These are phyloP conservation scores for Hirsutella rhossiliensis DNA, from an alignment of 2,329 filamentous ascomycete genomes.

Conservation along the genomic window DNA sequence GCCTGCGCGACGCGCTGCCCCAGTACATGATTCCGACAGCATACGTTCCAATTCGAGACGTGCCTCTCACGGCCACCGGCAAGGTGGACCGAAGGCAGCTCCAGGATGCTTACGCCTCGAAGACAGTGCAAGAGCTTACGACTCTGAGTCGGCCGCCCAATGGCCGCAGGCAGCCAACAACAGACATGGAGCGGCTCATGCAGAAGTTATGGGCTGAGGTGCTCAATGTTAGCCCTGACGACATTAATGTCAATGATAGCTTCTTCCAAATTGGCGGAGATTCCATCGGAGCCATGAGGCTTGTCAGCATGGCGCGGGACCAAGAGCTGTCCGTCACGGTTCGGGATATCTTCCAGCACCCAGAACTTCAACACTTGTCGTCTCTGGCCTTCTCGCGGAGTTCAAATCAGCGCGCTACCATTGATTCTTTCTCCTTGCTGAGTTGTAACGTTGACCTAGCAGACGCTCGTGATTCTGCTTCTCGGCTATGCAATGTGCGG, in stretches of 20 bases:
- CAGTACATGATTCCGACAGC: slow-evolving; percentile 7
- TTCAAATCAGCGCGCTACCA: neutral
- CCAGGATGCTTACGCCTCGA: neutral
- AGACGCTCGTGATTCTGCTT: neutral
- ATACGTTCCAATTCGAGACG: slow-evolving; percentile 3
- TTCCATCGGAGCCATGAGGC: slow-evolving; percentile 13
- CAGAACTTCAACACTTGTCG: neutral
- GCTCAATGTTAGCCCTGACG: slow-evolving; percentile 1
- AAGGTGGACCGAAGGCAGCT: slow-evolving; percentile 9
- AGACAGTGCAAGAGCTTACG: neutral
- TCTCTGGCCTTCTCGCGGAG: neutral
- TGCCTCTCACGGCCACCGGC: slow-evolving; percentile 8
- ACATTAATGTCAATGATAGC: slow-evolving; percentile 3
- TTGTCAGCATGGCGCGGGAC: slow-evolving; percentile 24
- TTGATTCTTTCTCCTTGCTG: neutral
- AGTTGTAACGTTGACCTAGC: neutral
- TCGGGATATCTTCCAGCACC: slow-evolving; percentile 20
- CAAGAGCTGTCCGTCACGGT: slow-evolving; percentile 24
- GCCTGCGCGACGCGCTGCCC: neutral
- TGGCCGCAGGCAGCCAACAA: neutral
- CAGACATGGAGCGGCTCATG: neutral
- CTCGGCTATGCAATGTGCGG: neutral
- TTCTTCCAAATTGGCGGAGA: slow-evolving; percentile 5
- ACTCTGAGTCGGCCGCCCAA: neutral
- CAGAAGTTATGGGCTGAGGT: slow-evolving; percentile 5